These are phyloP conservation scores for Peronospora farinosa DNA, from an alignment of 352 stramenopile genomes.

Conservation along the genomic window DNA sequence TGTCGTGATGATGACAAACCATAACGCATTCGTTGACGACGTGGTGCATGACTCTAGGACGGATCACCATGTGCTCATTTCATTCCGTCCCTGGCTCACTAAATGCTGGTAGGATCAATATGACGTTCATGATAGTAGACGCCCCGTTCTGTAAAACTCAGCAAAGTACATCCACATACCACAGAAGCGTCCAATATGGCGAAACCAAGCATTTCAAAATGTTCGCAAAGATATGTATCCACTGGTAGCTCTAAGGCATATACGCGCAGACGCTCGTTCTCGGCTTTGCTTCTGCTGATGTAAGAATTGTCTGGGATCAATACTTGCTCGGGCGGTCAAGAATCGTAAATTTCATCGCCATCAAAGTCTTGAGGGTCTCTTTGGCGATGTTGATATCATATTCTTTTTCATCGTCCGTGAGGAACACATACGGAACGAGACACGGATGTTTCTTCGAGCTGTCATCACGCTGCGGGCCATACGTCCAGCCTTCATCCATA, in stretches of 20 bases:
- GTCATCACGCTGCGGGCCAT: conserved; percentile 73
- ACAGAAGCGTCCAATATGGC: conserved; percentile 67
- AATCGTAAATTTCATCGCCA: conserved; percentile 84
- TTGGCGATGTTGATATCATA: conserved; percentile 86
- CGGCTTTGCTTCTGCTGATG: not conserved
- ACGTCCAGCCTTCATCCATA: conserved; percentile 86
- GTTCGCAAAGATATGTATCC: too few relatives aligned
- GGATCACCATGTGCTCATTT: conserved; percentile 75
- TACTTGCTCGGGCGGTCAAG: conserved; percentile 62
- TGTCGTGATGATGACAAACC: conserved; percentile 45
- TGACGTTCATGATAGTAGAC: too few relatives aligned
- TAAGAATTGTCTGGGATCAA: conserved; percentile 8
- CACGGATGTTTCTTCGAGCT: conserved; percentile 76
- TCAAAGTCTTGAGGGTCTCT: conserved; percentile 83
- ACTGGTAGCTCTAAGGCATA: too few relatives aligned
- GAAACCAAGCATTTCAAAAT: not conserved
- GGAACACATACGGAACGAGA: conserved; percentile 83
- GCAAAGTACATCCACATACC: conserved; percentile 45
- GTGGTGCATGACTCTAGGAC: conserved; percentile 56
- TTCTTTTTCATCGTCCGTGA: conserved; percentile 86
- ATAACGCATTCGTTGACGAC: conserved; percentile 69
- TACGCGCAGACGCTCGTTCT: not conserved
- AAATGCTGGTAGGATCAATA: conserved; percentile 61
- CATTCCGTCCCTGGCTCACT: conserved; percentile 58
- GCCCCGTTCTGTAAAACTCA: conserved; percentile 32